Percentiles rank a stretch among this genome's conserved stretches.
Conservation (phyloP, 1,284 basidiomycete genomes). For the Sporisorium reilianum region DNA sequence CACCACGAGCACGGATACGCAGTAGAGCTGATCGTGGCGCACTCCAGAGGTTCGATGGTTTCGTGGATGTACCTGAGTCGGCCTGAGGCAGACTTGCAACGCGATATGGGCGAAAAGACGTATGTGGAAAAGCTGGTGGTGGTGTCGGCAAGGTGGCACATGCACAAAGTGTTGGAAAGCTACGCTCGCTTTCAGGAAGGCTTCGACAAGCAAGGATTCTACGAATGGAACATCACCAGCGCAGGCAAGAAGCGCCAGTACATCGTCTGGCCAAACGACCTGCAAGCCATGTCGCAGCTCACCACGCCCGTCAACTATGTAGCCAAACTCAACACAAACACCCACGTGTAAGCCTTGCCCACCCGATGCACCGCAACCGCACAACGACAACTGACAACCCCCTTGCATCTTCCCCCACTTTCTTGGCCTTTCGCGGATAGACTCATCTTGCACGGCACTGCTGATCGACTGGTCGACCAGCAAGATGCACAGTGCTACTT, state of each 20-base stretch:
- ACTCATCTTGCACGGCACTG: constrained; percentile 47
- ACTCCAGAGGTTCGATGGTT: constrained; percentile 33
- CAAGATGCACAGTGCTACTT: constrained; percentile 42
- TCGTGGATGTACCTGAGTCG: constrained; percentile 36
- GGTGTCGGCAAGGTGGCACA: constrained; percentile 22
- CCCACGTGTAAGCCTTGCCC: constrained; percentile 26
- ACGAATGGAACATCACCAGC: constrained; percentile 51
- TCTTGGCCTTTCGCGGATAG: constrained; percentile 3
- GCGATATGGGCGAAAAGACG: neutral
- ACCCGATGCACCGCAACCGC: too few relatives aligned
- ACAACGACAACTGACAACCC: neutral
- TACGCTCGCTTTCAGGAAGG: constrained; percentile 22
- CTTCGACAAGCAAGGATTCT: constrained; percentile 42
- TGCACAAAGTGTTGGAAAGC: constrained; percentile 16
- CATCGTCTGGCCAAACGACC: constrained; percentile 35
- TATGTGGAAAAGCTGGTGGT: constrained; percentile 25
- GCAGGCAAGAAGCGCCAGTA: constrained; percentile 42
- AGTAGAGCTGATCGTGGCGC: constrained; percentile 29
- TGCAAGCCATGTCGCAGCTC: constrained; percentile 34
- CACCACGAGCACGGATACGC: constrained; percentile 12
- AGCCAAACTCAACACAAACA: constrained; percentile 18
- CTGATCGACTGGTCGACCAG: constrained; percentile 38
- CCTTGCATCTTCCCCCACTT: too few relatives aligned
- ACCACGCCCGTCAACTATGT: constrained; percentile 23
- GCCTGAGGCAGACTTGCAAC: constrained; percentile 5